Evolutionary conservation across 257 asterid genomes (phyloP), one percentile per base, ranked within the genome.

Genomic region (Scutellaria baicalensis): DNA sequence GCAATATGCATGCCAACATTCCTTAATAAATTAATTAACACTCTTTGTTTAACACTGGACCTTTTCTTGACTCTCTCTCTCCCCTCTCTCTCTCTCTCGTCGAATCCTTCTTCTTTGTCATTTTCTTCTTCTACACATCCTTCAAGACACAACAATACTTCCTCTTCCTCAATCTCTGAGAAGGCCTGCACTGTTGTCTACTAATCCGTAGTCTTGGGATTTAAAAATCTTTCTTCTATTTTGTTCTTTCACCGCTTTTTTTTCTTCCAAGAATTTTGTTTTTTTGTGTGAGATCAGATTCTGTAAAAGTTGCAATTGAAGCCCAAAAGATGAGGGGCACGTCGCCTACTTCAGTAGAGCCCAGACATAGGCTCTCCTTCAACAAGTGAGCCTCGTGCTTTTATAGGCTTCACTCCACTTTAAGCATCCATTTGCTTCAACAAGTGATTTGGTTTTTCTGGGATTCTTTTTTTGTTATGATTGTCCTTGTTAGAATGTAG

Each of bases 271-370:
- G 20, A 6, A 4, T 0, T 4, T 49, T 27, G 9, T 14, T 40
- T 27, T 45, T 70, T 60, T 40, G n/a, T 45, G 13, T 69, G 67
- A 74, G 80, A 80, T 79, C 79, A 68, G 77, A 59, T 79, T 82
- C 44, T 44, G 71, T 39, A 55, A n/a, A n/a, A 66, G 58, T 72
- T 58, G 63, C 78, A 27, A 39, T 23, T 69, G 69, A 77, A 35
- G 60, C 10, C 59, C 69, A 77, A 67, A 9, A 27, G 33, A 90
- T 88, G 95, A 82, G 92, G 66, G 89, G 88, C 16, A 79, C 73
- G 7, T 77, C 88, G 10, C 85, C 89, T 77, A 78, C 79, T 68
- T 84, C 87, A 6, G 64, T 74, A 23, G 95, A 90, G 70, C 88
- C 85, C 73, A 84, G 96, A 60, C 86, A 81, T 6, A 79, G 95